Evolutionary conservation across 768 basidiomycete species (phyloP), one percentile per base, ranked within the genome.

Genomic region (Rhizopogon vulgaris): DNA sequence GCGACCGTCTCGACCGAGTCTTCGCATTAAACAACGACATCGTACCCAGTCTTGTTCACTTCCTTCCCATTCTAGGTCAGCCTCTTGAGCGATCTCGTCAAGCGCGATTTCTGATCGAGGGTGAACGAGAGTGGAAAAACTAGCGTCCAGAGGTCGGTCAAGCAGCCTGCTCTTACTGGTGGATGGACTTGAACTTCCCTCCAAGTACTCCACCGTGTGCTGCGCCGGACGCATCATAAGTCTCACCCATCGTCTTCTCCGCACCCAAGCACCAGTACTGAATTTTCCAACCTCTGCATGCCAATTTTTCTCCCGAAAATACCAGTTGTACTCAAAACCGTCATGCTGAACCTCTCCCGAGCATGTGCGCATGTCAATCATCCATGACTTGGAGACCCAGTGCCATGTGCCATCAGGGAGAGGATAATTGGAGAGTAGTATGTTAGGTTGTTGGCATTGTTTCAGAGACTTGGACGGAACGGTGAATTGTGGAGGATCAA

Each of bases 291-390:
- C 73, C 48, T 77, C 69, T 0, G 86, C 70, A 15, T 79, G 76
- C 90, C 90, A 93, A 43, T 81, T 66, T 45, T 78, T 75, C 32
- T 70, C 66, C 15, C 85, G 79, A 58, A 92, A 93, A 54, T 72
- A 64, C 80, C 85, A 89, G 63, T 90, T 91, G 69, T 91, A 92
- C 66, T 92, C 87, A 59, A 90, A 92, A 48, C 89, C 89, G 58
- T 90, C 88, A 57, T 85, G 78, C 58, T 90, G 86, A 3, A 90
- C 84, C 59, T 85, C 78, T 47, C 87, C 86, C 22, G 72, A 71
- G 58, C 87, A 82, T 27, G 82, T 79, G 38, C 85, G 85, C 89
- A 92, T 91, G 70, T 92, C 90, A 52, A 91, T 80, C 86, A 91
- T 87, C 89, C 89, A 92, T 6, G 78, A 68, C 39, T 78, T 78